These are phyloP conservation scores for Cyclostephanos tholiformis DNA, from an alignment of 108 stramenopile genomes.

Conservation along the genomic window DNA sequence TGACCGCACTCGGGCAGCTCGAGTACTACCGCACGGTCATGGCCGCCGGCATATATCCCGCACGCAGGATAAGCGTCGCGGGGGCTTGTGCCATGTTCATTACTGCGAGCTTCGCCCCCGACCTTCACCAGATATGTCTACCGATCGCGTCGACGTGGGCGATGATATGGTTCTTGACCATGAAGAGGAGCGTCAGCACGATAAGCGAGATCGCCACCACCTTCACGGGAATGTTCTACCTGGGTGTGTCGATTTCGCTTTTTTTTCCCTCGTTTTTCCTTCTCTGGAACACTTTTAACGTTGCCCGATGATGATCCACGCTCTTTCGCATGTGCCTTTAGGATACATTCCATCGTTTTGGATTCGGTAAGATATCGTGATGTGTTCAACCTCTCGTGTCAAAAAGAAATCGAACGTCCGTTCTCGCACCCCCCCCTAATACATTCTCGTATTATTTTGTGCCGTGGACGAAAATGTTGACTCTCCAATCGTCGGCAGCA, in stretches of 20 bases:
- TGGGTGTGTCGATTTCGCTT: constrained; percentile 45
- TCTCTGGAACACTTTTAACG: too few species aligned
- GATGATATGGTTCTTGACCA: constrained; percentile 94
- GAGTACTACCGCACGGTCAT: constrained; percentile 98
- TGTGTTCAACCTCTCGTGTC: constrained; percentile 11
- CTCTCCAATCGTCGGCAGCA: constrained; percentile 14
- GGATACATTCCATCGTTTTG: constrained; percentile 72
- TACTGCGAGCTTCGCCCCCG: constrained; percentile 78
- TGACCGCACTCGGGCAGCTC: constrained; percentile 88
- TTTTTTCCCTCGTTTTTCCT: not conserved
- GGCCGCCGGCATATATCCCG: constrained; percentile 90
- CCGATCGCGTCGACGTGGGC: constrained; percentile 75
- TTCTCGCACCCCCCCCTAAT: not conserved
- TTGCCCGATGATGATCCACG: too few species aligned
- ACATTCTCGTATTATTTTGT: constrained; percentile 1
- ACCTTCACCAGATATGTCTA: constrained; percentile 80
- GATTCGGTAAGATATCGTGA: constrained; percentile 45
- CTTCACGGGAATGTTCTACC: constrained; percentile 96
- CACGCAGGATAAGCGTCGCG: constrained; percentile 86
- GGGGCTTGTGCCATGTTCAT: constrained; percentile 88
- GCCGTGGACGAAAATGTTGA: not conserved
- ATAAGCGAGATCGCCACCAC: constrained; percentile 96
- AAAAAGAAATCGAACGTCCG: not conserved
- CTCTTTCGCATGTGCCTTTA: not conserved
- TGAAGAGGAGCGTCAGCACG: constrained; percentile 68